These are phyloP conservation scores for Podaxis pistillaris DNA, from an alignment of 768 basidiomycete genomes.

Conservation along the genomic window DNA sequence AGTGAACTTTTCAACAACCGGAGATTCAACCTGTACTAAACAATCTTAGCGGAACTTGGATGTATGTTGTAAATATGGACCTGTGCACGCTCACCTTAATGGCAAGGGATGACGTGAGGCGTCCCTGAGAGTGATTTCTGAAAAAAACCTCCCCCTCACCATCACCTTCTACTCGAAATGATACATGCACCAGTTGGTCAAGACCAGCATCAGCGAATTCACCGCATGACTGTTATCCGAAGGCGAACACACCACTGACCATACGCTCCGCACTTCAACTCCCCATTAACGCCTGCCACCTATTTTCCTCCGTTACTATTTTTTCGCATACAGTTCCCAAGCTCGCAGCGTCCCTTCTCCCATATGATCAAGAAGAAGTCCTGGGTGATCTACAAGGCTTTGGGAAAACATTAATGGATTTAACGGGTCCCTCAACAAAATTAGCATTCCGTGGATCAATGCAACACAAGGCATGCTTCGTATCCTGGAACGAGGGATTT, in stretches of 20 bases:
- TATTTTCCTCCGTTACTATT: not conserved
- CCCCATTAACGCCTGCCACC: not conserved
- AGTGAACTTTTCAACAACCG: conserved; percentile 20
- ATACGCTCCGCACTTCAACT: not conserved
- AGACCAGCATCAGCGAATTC: no score
- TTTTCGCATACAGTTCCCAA: not conserved
- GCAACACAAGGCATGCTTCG: not conserved
- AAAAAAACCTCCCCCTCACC: no score
- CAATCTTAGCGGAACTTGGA: no score
- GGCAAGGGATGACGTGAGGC: no score
- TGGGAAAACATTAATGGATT: not conserved
- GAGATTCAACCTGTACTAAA: conserved; percentile 6
- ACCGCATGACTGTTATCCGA: no score
- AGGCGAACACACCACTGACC: not conserved
- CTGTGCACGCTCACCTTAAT: no score
- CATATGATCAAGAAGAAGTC: not conserved
- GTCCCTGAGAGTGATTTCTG: no score
- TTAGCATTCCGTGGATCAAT: not conserved
- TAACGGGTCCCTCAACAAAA: no score
- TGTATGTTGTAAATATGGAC: no score
- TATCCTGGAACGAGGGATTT: not conserved
- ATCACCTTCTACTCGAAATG: no score
- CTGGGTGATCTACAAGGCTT: not conserved
- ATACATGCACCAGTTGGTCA: no score
- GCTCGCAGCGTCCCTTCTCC: not conserved